Conservation (phyloP, 345 rosid genomes). For the Eucalyptus globulus region DNA sequence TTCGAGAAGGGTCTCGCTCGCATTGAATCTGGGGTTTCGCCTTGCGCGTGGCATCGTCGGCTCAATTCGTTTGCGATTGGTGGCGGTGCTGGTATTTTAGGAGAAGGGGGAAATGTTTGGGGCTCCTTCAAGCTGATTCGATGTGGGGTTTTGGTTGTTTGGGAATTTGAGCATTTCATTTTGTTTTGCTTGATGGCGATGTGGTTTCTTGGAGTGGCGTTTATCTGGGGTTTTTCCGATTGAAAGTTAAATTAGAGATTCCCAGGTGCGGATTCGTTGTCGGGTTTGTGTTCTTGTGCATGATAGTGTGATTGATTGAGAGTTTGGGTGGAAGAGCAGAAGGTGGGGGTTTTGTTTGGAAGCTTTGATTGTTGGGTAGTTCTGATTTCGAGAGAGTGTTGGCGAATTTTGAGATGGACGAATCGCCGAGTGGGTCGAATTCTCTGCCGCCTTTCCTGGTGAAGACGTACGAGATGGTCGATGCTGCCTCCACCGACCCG, state of each 20-base stretch:
- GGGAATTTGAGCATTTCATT: not conserved
- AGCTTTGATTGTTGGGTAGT: not conserved
- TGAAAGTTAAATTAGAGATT: not conserved
- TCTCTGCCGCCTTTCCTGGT: conserved; percentile 82
- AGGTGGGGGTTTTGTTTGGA: not conserved
- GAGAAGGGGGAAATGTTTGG: not conserved
- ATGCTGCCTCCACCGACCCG: conserved; percentile 60
- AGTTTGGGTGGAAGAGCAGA: not conserved
- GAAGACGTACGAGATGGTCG: conserved; percentile 90
- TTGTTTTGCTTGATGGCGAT: not conserved
- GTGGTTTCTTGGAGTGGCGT: not conserved
- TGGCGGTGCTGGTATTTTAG: not conserved
- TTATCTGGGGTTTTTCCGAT: not conserved
- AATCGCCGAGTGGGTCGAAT: conserved; percentile 46
- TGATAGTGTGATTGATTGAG: not conserved
- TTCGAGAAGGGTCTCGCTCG: not conserved
- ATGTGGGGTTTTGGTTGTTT: not conserved
- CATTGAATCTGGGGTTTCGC: not conserved
- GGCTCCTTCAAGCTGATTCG: not conserved
- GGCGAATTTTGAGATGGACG: conserved; percentile 42
- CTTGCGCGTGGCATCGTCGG: not conserved
- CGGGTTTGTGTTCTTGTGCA: not conserved
- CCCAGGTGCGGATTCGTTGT: not conserved
- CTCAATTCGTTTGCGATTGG: not conserved
- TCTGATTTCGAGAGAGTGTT: not conserved